Conservation (phyloP, 352 stramenopile genomes). For the Phytophthora sp. region DNA sequence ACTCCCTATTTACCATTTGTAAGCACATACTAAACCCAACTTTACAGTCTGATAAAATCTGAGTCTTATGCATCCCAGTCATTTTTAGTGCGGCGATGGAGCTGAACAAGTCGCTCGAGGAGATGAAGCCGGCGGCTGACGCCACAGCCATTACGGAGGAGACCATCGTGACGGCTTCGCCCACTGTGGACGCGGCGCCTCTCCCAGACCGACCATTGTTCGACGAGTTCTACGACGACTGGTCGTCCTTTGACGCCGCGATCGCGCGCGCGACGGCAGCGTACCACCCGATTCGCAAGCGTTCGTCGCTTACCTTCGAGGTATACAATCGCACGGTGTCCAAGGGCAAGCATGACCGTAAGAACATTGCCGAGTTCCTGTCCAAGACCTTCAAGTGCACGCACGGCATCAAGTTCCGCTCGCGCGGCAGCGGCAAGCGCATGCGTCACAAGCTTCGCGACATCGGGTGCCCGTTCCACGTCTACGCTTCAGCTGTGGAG, state of each 20-base stretch:
- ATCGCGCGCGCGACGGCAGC: conserved; percentile 63
- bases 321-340: conserved; percentile 90
- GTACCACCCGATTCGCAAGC: conserved; percentile 83
- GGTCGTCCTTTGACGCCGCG: conserved; percentile 67
- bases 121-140: conserved; percentile 24
- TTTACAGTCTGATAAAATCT: conserved; percentile 13
- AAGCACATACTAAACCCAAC: no score
- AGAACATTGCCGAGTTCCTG: conserved; percentile 74
- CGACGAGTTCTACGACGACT: conserved; percentile 80
- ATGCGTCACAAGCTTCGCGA: conserved; percentile 72
- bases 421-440: conserved; percentile 69
- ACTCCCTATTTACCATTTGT: background rate
- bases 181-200: background rate
- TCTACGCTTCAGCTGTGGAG: conserved; percentile 78
- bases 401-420: conserved; percentile 85
- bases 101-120: conserved; percentile 30
- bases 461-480: conserved; percentile 80
- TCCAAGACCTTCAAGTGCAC: conserved; percentile 89
- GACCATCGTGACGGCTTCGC: background rate
- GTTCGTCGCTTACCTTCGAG: conserved; percentile 84
- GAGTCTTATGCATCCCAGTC: conserved; percentile 3
- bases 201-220: conserved; percentile 48
- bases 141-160: conserved; percentile 5
- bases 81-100: conserved; percentile 27
- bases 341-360: conserved; percentile 80